Conservation (phyloP, 2,329 filamentous ascomycete species). For the Fusarium setosum region DNA sequence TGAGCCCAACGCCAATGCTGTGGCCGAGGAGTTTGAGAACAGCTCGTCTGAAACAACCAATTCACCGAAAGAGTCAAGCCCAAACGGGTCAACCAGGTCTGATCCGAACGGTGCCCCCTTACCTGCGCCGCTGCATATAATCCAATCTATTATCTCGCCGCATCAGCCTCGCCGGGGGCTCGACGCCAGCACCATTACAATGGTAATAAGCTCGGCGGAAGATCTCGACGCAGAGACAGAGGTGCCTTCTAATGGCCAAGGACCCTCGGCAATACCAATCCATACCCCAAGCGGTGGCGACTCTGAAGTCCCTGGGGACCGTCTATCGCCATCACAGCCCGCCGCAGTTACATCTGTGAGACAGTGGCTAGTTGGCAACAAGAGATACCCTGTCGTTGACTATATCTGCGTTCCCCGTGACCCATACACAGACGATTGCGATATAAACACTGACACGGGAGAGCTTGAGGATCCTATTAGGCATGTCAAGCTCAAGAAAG, state of each 20-base stretch:
- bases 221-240: not conserved
- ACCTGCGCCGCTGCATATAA: slow-evolving; percentile 36
- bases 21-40: not conserved
- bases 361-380: slow-evolving; percentile 5
- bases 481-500: slow-evolving; percentile 46
- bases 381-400: not conserved
- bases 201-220: slow-evolving; percentile 24
- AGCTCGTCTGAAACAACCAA: slow-evolving; percentile 15
- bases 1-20: not conserved
- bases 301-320: too few species aligned
- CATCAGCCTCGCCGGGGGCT: not conserved
- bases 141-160: slow-evolving; percentile 15
- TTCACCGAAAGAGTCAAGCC: not conserved
- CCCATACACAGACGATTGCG: slow-evolving; percentile 32
- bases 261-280: too few species aligned
- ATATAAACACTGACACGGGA: slow-evolving; percentile 53
- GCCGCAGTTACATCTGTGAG: not conserved
- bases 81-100: not conserved
- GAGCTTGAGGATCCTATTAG: slow-evolving; percentile 46
- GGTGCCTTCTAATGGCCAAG: too few species aligned
- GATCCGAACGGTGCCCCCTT: slow-evolving; percentile 12
- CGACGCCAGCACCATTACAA: slow-evolving; percentile 5
- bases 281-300: not conserved
- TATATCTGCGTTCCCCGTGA: not conserved
- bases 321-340: too few species aligned